These are phyloP conservation scores for Ogataea trehaloabstinens DNA, from an alignment of 805 yeast genomes.

Conservation along the genomic window DNA sequence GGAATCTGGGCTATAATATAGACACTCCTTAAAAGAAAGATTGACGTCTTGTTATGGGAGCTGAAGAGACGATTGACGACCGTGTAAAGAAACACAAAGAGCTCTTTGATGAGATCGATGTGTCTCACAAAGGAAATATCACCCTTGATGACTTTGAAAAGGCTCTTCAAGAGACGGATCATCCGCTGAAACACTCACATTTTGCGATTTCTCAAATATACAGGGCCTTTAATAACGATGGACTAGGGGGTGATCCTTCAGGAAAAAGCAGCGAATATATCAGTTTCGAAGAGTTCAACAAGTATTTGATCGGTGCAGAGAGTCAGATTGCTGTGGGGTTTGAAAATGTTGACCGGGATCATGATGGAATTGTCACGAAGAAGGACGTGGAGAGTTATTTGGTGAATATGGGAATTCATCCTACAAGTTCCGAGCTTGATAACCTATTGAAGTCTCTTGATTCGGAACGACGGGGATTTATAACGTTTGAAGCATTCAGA, in stretches of 20 bases:
- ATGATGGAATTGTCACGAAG: constrained; percentile 67
- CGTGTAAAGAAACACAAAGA: constrained; percentile 34
- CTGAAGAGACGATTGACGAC: constrained; percentile 20
- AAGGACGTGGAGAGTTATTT: constrained; percentile 69
- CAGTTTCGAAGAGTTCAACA: constrained; percentile 64
- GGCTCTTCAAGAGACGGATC: constrained; percentile 48
- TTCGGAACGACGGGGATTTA: constrained; percentile 56
- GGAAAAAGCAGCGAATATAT: constrained; percentile 26
- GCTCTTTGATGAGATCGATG: constrained; percentile 45
- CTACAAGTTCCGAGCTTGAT: constrained; percentile 52
- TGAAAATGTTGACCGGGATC: constrained; percentile 61
- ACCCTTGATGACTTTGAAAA: constrained; percentile 46
- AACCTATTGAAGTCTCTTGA: constrained; percentile 56
- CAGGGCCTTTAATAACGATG: constrained; percentile 49
- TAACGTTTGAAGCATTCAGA: constrained; percentile 84
- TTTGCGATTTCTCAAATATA: constrained; percentile 59
- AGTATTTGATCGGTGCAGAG: constrained; percentile 66
- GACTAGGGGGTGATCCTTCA: constrained; percentile 1
- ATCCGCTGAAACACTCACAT: constrained; percentile 62
- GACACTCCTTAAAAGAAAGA: background rate
- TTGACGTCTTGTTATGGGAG: no score
- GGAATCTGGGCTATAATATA: no score
- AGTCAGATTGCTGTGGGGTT: constrained; percentile 69
- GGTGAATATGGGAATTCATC: constrained; percentile 49
- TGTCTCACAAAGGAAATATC: constrained; percentile 44